Percentiles rank a stretch among this genome's conserved stretches.
Conservation (phyloP, 768 basidiomycete genomes). For the Trichaptum fuscoviolaceum region DNA sequence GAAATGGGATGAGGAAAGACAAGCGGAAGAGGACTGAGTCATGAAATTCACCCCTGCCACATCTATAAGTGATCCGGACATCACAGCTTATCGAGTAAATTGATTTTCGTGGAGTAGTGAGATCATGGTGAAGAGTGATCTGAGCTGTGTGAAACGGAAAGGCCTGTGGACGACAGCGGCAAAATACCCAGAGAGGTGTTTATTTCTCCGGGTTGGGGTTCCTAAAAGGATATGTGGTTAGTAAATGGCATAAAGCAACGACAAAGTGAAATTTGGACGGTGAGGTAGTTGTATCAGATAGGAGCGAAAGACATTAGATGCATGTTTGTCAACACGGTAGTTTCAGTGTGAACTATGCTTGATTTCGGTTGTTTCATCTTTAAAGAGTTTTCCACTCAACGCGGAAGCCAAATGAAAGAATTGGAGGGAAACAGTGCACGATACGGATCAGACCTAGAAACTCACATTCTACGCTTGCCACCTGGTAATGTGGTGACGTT, state of each 20-base stretch:
- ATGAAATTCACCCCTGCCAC: neutral
- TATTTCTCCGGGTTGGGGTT: constrained; percentile 66
- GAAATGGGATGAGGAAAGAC: neutral
- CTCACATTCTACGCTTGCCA: constrained; percentile 96
- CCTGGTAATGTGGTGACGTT: constrained; percentile 88
- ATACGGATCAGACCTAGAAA: constrained; percentile 24
- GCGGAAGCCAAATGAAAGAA: constrained; percentile 5
- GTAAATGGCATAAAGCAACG: constrained; percentile 10
- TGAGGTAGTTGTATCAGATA: constrained; percentile 66
- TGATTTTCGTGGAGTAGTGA: neutral
- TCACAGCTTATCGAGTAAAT: neutral
- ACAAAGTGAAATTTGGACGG: constrained; percentile 13
- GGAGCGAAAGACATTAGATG: constrained; percentile 99
- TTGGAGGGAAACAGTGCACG: constrained; percentile 11
- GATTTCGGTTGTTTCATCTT: constrained; percentile 55
- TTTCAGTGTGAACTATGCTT: constrained; percentile 99
- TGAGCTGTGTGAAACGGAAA: neutral
- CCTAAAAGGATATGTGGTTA: constrained; percentile 31
- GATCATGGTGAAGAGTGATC: neutral
- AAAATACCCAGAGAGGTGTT: constrained; percentile 13
- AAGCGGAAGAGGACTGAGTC: neutral
- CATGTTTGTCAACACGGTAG: constrained; percentile 72
- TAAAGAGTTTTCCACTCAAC: constrained; percentile 1
- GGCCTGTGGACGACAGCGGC: neutral
- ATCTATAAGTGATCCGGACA: neutral